Percentiles rank a stretch among this genome's conserved stretches.
These are phyloP conservation scores for Climacium dendroides DNA, from an alignment of 225 moss, liverwort and hornwort species.

Conservation along the genomic window DNA sequence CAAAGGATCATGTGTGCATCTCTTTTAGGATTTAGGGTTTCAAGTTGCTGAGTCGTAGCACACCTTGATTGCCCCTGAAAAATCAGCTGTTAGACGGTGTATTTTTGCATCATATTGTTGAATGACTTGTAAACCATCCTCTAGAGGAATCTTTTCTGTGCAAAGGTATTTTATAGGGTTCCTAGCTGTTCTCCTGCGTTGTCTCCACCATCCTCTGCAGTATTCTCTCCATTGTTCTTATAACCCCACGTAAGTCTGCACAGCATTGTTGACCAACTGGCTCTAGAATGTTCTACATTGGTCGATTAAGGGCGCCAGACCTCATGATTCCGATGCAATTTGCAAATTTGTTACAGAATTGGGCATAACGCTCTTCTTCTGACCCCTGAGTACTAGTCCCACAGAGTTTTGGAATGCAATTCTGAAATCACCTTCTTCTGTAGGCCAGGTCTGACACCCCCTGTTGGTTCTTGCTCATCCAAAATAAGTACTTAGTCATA, in stretches of 20 bases:
- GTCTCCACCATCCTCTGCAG: neutral
- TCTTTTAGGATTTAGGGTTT: neutral
- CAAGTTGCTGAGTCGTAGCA: neutral
- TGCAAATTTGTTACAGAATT: neutral
- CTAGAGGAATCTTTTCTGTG: neutral
- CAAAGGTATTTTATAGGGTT: neutral
- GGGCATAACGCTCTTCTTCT: neutral
- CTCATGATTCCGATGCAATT: neutral
- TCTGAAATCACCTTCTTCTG: neutral
- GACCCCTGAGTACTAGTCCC: neutral
- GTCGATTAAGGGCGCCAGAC: neutral
- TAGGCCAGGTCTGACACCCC: neutral
- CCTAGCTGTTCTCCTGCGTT: neutral
- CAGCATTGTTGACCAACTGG: neutral
- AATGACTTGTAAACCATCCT: neutral
- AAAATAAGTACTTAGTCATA: no score
- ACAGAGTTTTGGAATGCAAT: neutral
- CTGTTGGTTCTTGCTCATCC: neutral
- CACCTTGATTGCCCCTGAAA: neutral
- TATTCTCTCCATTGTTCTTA: neutral
- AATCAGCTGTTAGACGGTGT: neutral
- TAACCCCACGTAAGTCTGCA: neutral
- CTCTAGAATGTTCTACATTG: neutral
- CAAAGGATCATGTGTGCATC: neutral
- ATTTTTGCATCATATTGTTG: neutral